phyloP scores from a whole-genome alignment of 495 filamentous ascomycete species.

The Margaritispora aquatica region DNA sequence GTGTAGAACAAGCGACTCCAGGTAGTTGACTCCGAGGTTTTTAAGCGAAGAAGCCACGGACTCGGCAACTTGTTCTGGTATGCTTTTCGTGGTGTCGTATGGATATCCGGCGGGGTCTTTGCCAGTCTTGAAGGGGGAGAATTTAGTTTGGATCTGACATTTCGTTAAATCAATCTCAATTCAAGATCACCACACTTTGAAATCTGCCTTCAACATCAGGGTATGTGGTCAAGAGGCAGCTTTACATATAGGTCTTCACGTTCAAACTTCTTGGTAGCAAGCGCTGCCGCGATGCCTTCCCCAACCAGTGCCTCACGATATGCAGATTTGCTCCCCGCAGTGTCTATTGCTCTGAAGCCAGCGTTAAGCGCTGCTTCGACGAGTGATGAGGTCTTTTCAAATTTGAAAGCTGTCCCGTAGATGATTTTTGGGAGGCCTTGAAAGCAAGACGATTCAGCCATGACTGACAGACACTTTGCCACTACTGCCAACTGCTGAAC shows the following conservation, averaged over 20 bases:
- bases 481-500: too few relatives aligned
- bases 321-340: slow-evolving; percentile 41
- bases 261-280: not conserved
- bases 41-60: not conserved
- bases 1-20: slow-evolving; percentile 8
- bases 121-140: slow-evolving; percentile 7
- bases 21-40: slow-evolving; percentile 3
- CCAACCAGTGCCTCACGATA: slow-evolving; percentile 7
- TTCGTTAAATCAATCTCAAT: not conserved
- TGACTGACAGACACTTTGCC: too few relatives aligned
- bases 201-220: too few relatives aligned
- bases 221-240: not conserved
- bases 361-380: slow-evolving; percentile 33
- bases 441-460: too few relatives aligned
- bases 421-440: slow-evolving; percentile 7
- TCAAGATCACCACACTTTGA: too few relatives aligned
- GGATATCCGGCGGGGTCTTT: slow-evolving; percentile 8
- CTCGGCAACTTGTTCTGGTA: slow-evolving; percentile 4
- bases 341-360: slow-evolving; percentile 42
- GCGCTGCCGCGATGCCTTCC: slow-evolving; percentile 3
- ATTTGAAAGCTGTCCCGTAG: slow-evolving; percentile 11
- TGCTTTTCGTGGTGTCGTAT: slow-evolving; percentile 7
- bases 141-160: slow-evolving; percentile 9
- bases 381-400: slow-evolving; percentile 10
- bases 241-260: slow-evolving; percentile 4